phyloP scores from a whole-genome alignment of 352 stramenopile species.

The Phytophthora citrophthora region DNA sequence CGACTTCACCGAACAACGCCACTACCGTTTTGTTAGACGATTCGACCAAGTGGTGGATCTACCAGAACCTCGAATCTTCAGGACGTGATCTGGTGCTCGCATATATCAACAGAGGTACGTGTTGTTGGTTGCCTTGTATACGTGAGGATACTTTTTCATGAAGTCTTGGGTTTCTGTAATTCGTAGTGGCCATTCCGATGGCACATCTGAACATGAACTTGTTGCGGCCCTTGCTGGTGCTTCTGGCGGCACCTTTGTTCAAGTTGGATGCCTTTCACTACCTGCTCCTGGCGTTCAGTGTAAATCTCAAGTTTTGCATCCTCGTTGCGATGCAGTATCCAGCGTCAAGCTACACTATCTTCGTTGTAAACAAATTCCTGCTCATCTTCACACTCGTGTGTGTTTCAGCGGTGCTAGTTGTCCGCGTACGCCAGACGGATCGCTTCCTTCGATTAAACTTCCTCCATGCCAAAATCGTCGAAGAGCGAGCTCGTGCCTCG shows the following conservation, averaged over 20 bases:
- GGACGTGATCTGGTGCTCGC: constrained; percentile 43
- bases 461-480: constrained; percentile 73
- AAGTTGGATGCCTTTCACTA: constrained; percentile 82
- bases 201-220: constrained; percentile 73
- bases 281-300: constrained; percentile 59
- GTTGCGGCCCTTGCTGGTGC: constrained; percentile 63
- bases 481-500: constrained; percentile 68
- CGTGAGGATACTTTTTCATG: no score
- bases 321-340: constrained; percentile 70
- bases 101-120: constrained; percentile 61
- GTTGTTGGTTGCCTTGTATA: no score
- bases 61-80: constrained; percentile 60
- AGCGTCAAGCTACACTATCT: constrained; percentile 57
- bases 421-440: constrained; percentile 77
- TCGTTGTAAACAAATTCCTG: constrained; percentile 79
- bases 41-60: constrained; percentile 62
- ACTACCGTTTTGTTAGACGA: constrained; percentile 41
- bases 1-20: constrained; percentile 1
- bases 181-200: constrained; percentile 68
- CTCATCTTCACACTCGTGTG: constrained; percentile 67
- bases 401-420: constrained; percentile 60
- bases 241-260: constrained; percentile 71
- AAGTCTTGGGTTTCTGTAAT: neutral
- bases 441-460: constrained; percentile 81
- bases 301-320: constrained; percentile 74